Evolutionary conservation across 768 basidiomycete genomes (phyloP).

Genomic region (Trametes maxima): DNA sequence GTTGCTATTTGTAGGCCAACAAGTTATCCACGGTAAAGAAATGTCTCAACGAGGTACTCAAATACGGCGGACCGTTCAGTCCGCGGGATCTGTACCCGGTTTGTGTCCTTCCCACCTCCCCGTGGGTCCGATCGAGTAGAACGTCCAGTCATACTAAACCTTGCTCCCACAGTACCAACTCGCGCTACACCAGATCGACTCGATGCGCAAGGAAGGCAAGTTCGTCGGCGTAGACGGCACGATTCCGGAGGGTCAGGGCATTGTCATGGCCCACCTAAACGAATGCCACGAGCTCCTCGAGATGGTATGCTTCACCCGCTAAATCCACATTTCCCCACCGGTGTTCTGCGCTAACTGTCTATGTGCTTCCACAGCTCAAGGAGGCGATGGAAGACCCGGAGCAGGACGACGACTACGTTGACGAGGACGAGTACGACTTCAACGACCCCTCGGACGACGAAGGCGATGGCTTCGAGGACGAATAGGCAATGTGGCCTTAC

Average conservation of each 20-base stretch:
- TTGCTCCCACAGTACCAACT: constrained; percentile 73
- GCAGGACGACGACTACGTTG: constrained; percentile 43
- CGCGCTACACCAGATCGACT: constrained; percentile 93
- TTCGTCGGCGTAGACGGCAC: constrained; percentile 87
- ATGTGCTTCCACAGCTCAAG: constrained; percentile 55
- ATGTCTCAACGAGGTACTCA: constrained; percentile 92
- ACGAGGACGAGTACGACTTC: constrained; percentile 27
- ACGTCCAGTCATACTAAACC: neutral
- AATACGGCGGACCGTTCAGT: constrained; percentile 92
- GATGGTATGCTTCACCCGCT: constrained; percentile 58
- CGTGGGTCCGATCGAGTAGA: neutral
- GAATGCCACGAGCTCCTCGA: constrained; percentile 96
- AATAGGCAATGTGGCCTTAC: constrained; percentile 7
- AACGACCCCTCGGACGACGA: constrained; percentile 17
- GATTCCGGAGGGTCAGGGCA: constrained; percentile 95
- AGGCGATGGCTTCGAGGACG: constrained; percentile 13
- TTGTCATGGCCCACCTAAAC: constrained; percentile 92
- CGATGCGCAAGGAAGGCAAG: constrained; percentile 89
- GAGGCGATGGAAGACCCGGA: constrained; percentile 80
- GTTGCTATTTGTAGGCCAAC: constrained; percentile 66
- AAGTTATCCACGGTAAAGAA: constrained; percentile 97
- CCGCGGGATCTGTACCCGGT: constrained; percentile 94
- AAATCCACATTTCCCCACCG: neutral
- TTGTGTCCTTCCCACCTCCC: constrained; percentile 33
- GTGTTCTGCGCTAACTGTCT: neutral